These are phyloP conservation scores for Gymnopus androsaceus DNA, from an alignment of 1,284 basidiomycete genomes.

Conservation along the genomic window DNA sequence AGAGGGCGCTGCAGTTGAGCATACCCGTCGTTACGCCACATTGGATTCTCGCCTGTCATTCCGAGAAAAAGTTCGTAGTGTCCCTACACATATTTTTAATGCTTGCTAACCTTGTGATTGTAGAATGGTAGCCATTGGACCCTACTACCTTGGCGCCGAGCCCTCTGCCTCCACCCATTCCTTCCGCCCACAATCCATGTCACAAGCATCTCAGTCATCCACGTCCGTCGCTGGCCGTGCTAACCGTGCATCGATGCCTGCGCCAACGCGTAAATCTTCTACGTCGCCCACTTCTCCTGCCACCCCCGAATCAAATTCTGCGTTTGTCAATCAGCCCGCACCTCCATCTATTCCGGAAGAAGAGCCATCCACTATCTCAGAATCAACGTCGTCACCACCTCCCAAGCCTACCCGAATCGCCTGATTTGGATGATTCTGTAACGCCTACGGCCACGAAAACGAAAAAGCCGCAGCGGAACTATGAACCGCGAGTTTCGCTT, in stretches of 20 bases:
- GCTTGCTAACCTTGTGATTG: neutral
- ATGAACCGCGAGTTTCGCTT: conserved; percentile 82
- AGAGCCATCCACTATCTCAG: conserved; percentile 16
- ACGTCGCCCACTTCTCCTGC: conserved; percentile 28
- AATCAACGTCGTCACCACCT: conserved; percentile 14
- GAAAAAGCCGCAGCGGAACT: conserved; percentile 54
- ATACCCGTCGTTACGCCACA: conserved; percentile 90
- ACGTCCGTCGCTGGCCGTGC: conserved; percentile 28
- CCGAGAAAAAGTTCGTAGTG: conserved; percentile 71
- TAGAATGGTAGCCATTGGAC: conserved; percentile 86
- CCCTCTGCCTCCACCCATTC: conserved; percentile 48
- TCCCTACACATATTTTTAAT: neutral
- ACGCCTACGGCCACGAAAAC: conserved; percentile 35
- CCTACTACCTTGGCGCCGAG: conserved; percentile 76
- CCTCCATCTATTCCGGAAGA: conserved; percentile 22
- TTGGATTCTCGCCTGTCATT: conserved; percentile 86
- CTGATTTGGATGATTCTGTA: conserved; percentile 8
- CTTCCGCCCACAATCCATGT: conserved; percentile 74
- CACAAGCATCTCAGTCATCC: conserved; percentile 48
- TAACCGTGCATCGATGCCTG: conserved; percentile 65
- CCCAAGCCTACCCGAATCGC: conserved; percentile 43
- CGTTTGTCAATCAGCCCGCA: conserved; percentile 43
- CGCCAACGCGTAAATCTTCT: conserved; percentile 43
- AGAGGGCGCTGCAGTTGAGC: conserved; percentile 85
- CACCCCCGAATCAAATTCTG: conserved; percentile 32